These are phyloP conservation scores for Metarhizium robertsii DNA, from an alignment of 2,329 filamentous ascomycete genomes.

Conservation along the genomic window DNA sequence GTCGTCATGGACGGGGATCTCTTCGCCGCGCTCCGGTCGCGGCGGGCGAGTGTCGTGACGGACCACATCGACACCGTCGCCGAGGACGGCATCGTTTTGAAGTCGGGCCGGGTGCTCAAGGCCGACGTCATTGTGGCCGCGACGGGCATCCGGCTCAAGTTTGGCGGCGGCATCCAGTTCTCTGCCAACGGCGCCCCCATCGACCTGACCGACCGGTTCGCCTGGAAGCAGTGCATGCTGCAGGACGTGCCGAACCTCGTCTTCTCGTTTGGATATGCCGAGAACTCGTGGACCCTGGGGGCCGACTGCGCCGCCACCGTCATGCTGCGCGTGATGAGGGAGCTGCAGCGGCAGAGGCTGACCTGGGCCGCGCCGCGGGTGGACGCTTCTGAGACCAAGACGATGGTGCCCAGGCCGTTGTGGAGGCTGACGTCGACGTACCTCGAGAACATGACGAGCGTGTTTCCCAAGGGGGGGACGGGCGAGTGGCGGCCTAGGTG, in stretches of 20 bases:
- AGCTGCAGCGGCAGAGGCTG: constrained; percentile 37
- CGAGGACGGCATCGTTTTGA: constrained; percentile 30
- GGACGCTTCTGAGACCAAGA: constrained; percentile 15
- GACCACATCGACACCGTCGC: constrained; percentile 37
- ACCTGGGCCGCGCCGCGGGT: constrained; percentile 34
- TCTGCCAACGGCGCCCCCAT: constrained; percentile 39
- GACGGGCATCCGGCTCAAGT: constrained; percentile 48
- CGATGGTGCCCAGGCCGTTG: constrained; percentile 28
- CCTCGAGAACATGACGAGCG: constrained; percentile 28
- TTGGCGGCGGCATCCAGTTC: constrained; percentile 44
- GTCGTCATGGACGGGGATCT: constrained; percentile 39
- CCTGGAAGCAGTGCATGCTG: constrained; percentile 54
- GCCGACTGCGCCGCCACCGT: constrained; percentile 43
- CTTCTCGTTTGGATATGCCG: constrained; percentile 50
- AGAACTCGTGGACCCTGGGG: constrained; percentile 53
- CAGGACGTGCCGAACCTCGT: constrained; percentile 52
- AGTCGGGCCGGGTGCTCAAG: constrained; percentile 32
- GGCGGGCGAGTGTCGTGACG: constrained; percentile 32
- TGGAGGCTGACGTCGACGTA: constrained; percentile 42
- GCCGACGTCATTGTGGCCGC: constrained; percentile 57
- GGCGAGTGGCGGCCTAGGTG: constrained; percentile 23
- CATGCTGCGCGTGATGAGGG: constrained; percentile 34
- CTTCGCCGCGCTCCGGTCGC: constrained; percentile 28
- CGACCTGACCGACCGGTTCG: constrained; percentile 32
- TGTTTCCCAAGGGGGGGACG: constrained; percentile 37